Evolutionary conservation across 192 early-diverging fungal species (phyloP).

Genomic region (Podila horticola): DNA sequence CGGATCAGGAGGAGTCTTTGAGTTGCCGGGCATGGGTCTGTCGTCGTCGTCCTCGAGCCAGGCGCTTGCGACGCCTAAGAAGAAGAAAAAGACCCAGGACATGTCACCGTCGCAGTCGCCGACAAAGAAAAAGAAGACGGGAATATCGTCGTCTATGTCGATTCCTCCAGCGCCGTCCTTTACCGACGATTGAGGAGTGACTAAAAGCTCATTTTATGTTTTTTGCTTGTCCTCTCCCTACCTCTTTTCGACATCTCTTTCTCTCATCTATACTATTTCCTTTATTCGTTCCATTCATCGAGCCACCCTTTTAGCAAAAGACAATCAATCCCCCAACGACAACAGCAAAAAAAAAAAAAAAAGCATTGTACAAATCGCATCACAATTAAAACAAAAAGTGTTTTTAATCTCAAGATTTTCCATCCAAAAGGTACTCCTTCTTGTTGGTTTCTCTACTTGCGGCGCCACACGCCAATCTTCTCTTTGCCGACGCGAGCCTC

Average conservation of each 20-base stretch:
- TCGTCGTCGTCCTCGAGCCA: neutral
- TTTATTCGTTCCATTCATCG: too few relatives aligned
- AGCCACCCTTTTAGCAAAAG: too few relatives aligned
- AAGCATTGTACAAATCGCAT: too few relatives aligned
- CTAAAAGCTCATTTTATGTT: too few relatives aligned
- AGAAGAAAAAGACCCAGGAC: constrained; percentile 17
- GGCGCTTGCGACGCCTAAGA: constrained; percentile 27
- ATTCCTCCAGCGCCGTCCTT: constrained; percentile 15
- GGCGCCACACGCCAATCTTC: constrained; percentile 73
- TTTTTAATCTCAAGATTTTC: too few relatives aligned
- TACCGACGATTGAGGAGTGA: constrained; percentile 7
- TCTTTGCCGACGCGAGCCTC: constrained; percentile 65
- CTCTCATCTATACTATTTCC: too few relatives aligned
- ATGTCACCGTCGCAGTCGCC: constrained; percentile 20
- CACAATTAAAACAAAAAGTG: too few relatives aligned
- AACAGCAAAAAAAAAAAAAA: too few relatives aligned
- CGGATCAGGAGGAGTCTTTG: neutral
- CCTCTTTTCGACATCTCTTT: too few relatives aligned
- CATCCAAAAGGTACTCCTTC: neutral
- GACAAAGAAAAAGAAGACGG: constrained; percentile 37
- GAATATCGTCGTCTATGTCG: neutral
- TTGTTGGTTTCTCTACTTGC: constrained; percentile 35
- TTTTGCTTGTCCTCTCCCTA: too few relatives aligned
- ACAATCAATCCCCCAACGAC: too few relatives aligned
- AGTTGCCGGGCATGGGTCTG: neutral